These are phyloP conservation scores for Pseudocercospora eumusae DNA, from an alignment of 2,329 filamentous ascomycete species.

Conservation along the genomic window DNA sequence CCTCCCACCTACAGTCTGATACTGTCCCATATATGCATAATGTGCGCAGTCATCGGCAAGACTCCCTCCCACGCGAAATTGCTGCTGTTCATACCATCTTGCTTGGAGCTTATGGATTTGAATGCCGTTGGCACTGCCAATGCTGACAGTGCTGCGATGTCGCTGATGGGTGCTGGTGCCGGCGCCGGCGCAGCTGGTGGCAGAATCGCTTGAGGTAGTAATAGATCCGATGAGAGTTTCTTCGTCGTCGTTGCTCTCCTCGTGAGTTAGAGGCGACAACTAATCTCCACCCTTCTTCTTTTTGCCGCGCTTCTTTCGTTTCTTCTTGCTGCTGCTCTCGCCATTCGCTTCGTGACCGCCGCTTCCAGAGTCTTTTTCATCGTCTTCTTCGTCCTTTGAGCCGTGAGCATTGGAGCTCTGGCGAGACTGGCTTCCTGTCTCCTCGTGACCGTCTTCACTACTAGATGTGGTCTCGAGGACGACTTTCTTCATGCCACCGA, in stretches of 20 bases:
- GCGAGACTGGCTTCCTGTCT: constrained; percentile 39
- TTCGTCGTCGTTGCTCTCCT: constrained; percentile 3
- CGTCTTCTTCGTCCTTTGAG: constrained; percentile 14
- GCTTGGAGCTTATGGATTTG: constrained; percentile 8
- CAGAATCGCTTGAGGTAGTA: background rate
- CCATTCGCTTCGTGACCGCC: constrained; percentile 16
- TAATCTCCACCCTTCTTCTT: constrained; percentile 24
- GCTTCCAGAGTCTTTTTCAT: constrained; percentile 21
- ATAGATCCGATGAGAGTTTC: background rate
- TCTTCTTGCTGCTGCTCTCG: constrained; percentile 24
- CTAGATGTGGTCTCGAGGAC: constrained; percentile 65
- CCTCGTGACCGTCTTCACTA: constrained; percentile 19
- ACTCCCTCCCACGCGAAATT: constrained; percentile 13
- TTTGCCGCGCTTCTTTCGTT: constrained; percentile 32
- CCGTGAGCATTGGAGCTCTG: constrained; percentile 45
- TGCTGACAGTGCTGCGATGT: background rate
- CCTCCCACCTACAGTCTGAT: constrained; percentile 6
- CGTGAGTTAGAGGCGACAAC: constrained; percentile 12
- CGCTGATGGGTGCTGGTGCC: background rate
- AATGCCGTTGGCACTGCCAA: background rate
- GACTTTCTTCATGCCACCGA: constrained; percentile 73
- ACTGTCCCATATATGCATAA: background rate
- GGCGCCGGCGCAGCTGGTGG: background rate
- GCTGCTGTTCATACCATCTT: constrained; percentile 17
- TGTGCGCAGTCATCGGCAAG: constrained; percentile 11